These are phyloP conservation scores for Phenoliferia sp. DNA, from an alignment of 1,284 basidiomycete genomes.

Conservation along the genomic window DNA sequence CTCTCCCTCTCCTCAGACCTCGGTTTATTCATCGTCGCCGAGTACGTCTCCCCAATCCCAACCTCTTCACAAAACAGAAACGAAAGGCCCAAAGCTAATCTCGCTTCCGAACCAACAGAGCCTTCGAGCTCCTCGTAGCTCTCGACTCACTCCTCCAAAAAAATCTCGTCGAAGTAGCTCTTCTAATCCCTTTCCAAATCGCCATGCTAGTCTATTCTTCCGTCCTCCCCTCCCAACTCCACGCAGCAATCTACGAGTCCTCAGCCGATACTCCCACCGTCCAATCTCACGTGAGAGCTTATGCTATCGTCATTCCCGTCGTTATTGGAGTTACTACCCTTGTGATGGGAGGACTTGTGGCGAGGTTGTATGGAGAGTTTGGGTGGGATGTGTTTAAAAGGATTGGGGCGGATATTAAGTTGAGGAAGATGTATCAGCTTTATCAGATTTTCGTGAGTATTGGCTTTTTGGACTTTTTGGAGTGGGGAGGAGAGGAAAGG, in stretches of 20 bases:
- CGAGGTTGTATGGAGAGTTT: slow-evolving; percentile 32
- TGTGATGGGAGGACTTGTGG: slow-evolving; percentile 14
- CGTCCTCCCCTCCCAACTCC: slow-evolving; percentile 24
- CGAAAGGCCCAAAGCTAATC: neutral
- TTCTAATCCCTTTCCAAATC: slow-evolving; percentile 37
- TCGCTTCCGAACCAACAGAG: neutral
- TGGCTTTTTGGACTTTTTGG: neutral
- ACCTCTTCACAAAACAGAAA: neutral
- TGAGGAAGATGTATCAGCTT: slow-evolving; percentile 8
- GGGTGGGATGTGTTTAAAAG: slow-evolving; percentile 48
- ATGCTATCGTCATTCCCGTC: slow-evolving; percentile 23
- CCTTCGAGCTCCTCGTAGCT: slow-evolving; percentile 32
- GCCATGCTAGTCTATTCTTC: slow-evolving; percentile 32
- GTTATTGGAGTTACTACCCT: slow-evolving; percentile 14
- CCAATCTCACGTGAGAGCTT: slow-evolving; percentile 10
- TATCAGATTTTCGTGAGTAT: slow-evolving; percentile 16
- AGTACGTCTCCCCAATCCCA: slow-evolving; percentile 2
- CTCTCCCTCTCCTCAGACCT: too few species aligned
- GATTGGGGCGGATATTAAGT: slow-evolving; percentile 22
- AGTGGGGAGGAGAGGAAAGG: too few species aligned
- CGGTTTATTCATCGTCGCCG: slow-evolving; percentile 31
- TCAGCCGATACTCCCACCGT: slow-evolving; percentile 21
- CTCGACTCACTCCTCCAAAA: slow-evolving; percentile 34
- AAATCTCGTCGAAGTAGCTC: slow-evolving; percentile 39
- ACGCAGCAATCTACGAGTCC: slow-evolving; percentile 14